Percentiles rank a stretch among this genome's conserved stretches.
phyloP scores from a whole-genome alignment of 768 basidiomycete species.

The Kockovaella imperatae region DNA sequence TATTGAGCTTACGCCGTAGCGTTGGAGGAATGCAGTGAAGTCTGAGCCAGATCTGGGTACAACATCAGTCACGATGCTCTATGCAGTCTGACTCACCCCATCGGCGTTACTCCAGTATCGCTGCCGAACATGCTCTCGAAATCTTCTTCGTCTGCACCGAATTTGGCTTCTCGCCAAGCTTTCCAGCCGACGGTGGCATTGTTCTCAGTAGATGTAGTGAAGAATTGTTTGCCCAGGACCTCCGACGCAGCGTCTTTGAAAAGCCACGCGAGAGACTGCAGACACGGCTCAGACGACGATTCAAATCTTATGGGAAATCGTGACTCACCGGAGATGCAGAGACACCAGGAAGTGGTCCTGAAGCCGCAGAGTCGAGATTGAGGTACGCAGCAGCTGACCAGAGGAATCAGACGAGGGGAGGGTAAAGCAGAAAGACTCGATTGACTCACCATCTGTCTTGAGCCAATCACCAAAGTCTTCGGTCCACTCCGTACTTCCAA shows the following conservation, averaged over 20 bases:
- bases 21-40: conserved; percentile 84
- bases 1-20: conserved; percentile 52
- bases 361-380: conserved; percentile 66
- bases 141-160: conserved; percentile 12
- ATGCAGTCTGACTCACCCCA: background rate
- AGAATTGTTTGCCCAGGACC: conserved; percentile 73
- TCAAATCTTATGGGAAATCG: background rate
- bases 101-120: background rate
- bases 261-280: conserved; percentile 63
- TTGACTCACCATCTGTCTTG: conserved; percentile 51
- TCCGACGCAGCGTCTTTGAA: conserved; percentile 61
- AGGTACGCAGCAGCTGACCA: conserved; percentile 66
- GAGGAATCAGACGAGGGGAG: background rate
- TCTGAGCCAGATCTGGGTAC: conserved; percentile 64
- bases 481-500: conserved; percentile 84
- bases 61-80: background rate
- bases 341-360: conserved; percentile 56
- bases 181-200: conserved; percentile 56
- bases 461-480: conserved; percentile 86
- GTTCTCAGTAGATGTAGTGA: too few relatives aligned
- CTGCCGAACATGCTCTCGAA: background rate
- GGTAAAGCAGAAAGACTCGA: too few relatives aligned
- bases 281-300: too few relatives aligned
- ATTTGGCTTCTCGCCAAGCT: conserved; percentile 15
- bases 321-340: conserved; percentile 55